Base-by-base conservation (phyloP, 371 early-diverging fungal genomes). In the Mortierella sp. region DNA sequence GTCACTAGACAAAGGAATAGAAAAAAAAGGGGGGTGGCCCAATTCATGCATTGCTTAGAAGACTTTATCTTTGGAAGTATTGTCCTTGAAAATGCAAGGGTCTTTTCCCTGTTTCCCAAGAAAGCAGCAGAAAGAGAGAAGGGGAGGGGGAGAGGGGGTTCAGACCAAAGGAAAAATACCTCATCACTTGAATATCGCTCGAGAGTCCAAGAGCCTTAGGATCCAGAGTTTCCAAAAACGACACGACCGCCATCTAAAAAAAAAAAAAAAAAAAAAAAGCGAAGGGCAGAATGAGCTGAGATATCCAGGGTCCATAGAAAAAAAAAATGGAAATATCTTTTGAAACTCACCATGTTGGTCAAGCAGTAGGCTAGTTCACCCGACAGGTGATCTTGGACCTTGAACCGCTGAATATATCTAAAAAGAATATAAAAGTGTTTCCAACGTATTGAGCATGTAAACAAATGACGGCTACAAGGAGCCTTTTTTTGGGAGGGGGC, bases 331-430 rank as follows among this genome's bases (percentile, higher is more conserved):
- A 45, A 60, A 68, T 16, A 30, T n/a, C 18, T 16, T 16, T 7
- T 15, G 43, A 60, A 21, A n/a, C 15, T 19, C 60, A 68, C 81
- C 81, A 81, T 76, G 66, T 81, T 81, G 1, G 82, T 81, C 6
- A 81, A 71, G 28, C 82, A 89, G 57, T 87, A 89, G 18, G 86
- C 83, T 21, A 84, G 82, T 59, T 85, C 84, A 1, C 89, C 87
- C 43, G 75, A 62, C 0, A 85, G 72, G 16, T 80, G 69, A n/a
- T 84, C 81, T 45, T 83, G 81, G 29, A 83, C 70, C 45, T 86
- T 75, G 64, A 86, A 89, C 15, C 87, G 68, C 60, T 87, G 87
- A 26, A 87, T 89, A 25, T 68, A 77, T 30, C 70, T 70, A 44
- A 37, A 21, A 1, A 37, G 7, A 28, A 2, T 26, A 47, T 53